These are phyloP conservation scores for Tinospora cordifolia DNA, from an alignment of 164 flowering plant genomes.

Conservation along the genomic window DNA sequence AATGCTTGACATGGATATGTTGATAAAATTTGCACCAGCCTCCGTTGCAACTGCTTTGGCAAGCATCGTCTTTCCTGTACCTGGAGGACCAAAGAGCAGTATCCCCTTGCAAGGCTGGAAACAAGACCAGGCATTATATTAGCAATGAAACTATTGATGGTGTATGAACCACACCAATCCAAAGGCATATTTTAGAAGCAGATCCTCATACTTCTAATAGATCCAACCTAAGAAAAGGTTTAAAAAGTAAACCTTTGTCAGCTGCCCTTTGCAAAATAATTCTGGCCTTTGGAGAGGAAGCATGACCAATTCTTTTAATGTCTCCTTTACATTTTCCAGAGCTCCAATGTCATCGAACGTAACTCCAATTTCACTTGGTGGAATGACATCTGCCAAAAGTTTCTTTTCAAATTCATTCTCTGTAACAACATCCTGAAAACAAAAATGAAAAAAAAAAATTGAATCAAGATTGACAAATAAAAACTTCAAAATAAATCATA, in stretches of 20 bases:
- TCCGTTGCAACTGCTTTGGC: constrained; percentile 98
- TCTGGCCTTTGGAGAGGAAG: constrained; percentile 96
- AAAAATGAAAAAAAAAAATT: too few relatives aligned
- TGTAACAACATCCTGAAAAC: constrained; percentile 85
- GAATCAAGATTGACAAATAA: neutral
- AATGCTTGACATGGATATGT: constrained; percentile 95
- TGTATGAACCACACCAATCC: neutral
- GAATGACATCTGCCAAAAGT: constrained; percentile 88
- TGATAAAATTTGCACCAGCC: constrained; percentile 94
- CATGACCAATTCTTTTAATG: constrained; percentile 94
- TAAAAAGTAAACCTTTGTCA: constrained; percentile 56
- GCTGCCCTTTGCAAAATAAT: constrained; percentile 82
- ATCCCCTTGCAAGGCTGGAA: constrained; percentile 94
- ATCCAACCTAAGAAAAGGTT: neutral
- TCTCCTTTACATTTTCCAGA: constrained; percentile 82
- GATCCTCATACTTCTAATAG: neutral
- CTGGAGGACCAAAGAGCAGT: constrained; percentile 94
- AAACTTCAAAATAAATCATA: neutral
- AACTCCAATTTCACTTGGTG: constrained; percentile 90
- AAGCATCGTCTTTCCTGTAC: constrained; percentile 97
- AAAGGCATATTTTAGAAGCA: neutral
- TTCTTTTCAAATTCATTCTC: constrained; percentile 95
- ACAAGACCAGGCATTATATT: neutral
- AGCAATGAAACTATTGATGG: neutral
- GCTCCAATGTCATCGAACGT: constrained; percentile 96